These are phyloP conservation scores for Leptosphaerulina australis DNA, from an alignment of 2,329 filamentous ascomycete species.

Conservation along the genomic window DNA sequence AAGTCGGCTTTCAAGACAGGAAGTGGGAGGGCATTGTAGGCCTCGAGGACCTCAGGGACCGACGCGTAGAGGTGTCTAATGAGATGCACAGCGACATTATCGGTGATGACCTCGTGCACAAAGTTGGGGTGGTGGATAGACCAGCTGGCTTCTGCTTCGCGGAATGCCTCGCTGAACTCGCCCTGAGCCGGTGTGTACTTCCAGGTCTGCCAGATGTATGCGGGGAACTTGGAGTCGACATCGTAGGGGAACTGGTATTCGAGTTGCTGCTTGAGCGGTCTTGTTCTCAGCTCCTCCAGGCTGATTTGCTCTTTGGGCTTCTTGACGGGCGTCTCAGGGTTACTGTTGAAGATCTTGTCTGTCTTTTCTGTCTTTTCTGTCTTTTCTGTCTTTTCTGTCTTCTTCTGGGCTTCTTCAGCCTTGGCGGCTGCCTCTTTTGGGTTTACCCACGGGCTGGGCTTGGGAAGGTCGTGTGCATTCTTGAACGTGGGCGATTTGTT, in stretches of 20 bases:
- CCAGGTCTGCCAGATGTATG: slow-evolving; percentile 99
- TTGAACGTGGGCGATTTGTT: slow-evolving; percentile 38
- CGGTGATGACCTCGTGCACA: slow-evolving; percentile 96
- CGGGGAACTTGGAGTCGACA: slow-evolving; percentile 84
- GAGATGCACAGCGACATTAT: slow-evolving; percentile 80
- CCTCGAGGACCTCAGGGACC: slow-evolving; percentile 56
- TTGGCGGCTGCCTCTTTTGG: slow-evolving; percentile 29
- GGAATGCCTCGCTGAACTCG: slow-evolving; percentile 75
- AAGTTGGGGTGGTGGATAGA: slow-evolving; percentile 85
- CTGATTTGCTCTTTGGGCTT: slow-evolving; percentile 63
- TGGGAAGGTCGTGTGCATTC: slow-evolving; percentile 46
- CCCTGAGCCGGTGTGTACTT: slow-evolving; percentile 80
- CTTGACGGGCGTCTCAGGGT: slow-evolving; percentile 42
- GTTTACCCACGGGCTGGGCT: slow-evolving; percentile 43
- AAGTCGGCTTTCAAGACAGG: slow-evolving; percentile 68
- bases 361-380: slow-evolving; percentile 24
- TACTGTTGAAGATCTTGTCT: slow-evolving; percentile 39
- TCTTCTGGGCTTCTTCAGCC: slow-evolving; percentile 16
- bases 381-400: slow-evolving; percentile 29
- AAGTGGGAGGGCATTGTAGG: slow-evolving; percentile 56
- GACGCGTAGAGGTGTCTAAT: slow-evolving; percentile 86
- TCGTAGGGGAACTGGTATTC: slow-evolving; percentile 95
- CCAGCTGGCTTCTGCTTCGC: slow-evolving; percentile 88
- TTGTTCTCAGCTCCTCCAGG: slow-evolving; percentile 71
- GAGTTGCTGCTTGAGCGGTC: slow-evolving; percentile 78